A percentile compares a stretch with the other conserved stretches of the same genome.
Evolutionary conservation across 805 yeast species (phyloP).

Genomic region (Phaffomyces thermotolerans): DNA sequence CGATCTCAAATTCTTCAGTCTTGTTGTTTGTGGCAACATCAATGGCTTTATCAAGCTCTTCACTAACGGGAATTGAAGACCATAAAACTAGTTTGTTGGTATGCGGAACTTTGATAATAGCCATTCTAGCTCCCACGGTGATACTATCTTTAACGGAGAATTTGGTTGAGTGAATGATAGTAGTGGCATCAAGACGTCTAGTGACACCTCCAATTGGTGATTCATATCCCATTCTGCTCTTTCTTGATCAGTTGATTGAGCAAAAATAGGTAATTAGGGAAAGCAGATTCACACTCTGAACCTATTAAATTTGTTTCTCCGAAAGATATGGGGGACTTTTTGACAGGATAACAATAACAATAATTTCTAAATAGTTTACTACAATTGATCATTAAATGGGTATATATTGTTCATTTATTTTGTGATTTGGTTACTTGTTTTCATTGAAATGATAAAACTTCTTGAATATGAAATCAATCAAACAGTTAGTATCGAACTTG

Average conservation of each 20-base stretch:
- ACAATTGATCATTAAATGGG: too few species aligned
- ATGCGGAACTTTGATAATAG: conserved; percentile 25
- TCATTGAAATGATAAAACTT: conserved; percentile 54
- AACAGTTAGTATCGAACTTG: conserved; percentile 56
- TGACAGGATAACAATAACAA: too few species aligned
- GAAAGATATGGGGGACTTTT: too few species aligned
- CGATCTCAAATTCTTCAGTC: conserved; percentile 30
- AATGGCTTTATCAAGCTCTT: conserved; percentile 35
- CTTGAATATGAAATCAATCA: conserved; percentile 62
- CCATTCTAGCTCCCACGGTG: conserved; percentile 33
- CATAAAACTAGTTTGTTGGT: conserved; percentile 39
- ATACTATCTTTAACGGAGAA: conserved; percentile 27
- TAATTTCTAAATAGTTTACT: too few species aligned
- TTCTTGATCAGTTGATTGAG: too few species aligned
- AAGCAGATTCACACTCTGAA: too few species aligned
- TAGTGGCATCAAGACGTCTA: conserved; percentile 26
- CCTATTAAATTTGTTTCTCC: too few species aligned
- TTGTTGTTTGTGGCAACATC: conserved; percentile 28
- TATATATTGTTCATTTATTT: neutral
- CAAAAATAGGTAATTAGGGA: too few species aligned
- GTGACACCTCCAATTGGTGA: conserved; percentile 32
- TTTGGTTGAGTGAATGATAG: conserved; percentile 30
- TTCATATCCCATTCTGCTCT: conserved; percentile 34
- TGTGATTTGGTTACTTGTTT: conserved; percentile 2
- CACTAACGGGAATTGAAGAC: conserved; percentile 51